Base-by-base conservation (phyloP, 306 rosid genomes). In the Cicer bijugum region DNA sequence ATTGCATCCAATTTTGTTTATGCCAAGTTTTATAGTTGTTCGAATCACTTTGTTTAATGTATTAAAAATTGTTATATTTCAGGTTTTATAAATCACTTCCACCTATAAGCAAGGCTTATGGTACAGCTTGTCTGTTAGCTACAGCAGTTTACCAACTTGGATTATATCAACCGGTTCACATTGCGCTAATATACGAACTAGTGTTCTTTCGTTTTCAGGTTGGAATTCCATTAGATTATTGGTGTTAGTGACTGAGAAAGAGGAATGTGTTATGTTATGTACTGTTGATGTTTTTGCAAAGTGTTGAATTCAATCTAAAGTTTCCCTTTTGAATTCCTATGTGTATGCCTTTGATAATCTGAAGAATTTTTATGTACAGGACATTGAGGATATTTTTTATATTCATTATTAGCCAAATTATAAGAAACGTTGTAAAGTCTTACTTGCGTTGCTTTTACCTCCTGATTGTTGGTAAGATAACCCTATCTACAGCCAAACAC, bases 41-140 rank as follows among this genome's bases (percentile, higher is more conserved):
- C 38, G 51, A 1, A 75, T 57, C 6, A 9, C 48, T 45, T 74
- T 74, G 46, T 58, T 62, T 57, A 66, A 59, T 61, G 16, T 16
- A 61, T 74, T 59, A 7, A 39, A 74, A 2, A 51, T 85, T 65
- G 14, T 57, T 0, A 71, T 52, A 37, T 83, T 84, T 77, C 90
- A 95, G 99, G 79, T 95, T 16, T 70, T 91, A 91, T 76, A 72
- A 80, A 50, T 85, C 99, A 38, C 99, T 95, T 59, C 99, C 99
- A 46, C 99, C 99, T 14, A 88, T 91, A 75, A 88, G 87, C 77
- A 95, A 88, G 91, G 92, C 90, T 56, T 95, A 91, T 85, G 97
- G 93, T 72, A 91, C 97, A 12, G 7, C 80, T 51, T 91, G 99
- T 72, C 14, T 95, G 38, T n/a, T 88, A 59, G 85, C 89, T 39